Evolutionary conservation across 1,284 basidiomycete species (phyloP).

Genomic region (Apiotrichum mycotoxinovorans): DNA sequence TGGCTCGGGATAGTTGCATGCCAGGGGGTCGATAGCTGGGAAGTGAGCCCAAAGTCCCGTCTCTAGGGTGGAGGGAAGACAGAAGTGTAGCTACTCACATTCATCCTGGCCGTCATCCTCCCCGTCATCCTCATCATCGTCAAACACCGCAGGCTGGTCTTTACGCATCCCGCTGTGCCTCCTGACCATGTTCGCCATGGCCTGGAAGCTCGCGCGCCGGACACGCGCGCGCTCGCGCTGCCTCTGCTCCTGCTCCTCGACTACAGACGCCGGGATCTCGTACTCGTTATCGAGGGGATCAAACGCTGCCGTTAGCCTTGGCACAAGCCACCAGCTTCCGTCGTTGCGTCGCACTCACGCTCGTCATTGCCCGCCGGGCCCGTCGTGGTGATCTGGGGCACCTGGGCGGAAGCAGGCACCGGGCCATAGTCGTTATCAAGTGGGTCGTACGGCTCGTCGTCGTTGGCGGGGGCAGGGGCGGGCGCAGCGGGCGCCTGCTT

Average conservation of each 20-base stretch:
- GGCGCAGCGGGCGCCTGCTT: background rate
- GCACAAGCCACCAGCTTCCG: no score
- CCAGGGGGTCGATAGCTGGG: background rate
- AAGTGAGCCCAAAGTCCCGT: background rate
- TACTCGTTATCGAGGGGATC: background rate
- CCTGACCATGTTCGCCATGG: background rate
- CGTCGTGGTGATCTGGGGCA: background rate
- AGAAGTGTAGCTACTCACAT: background rate
- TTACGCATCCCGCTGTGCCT: no score
- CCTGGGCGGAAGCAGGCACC: background rate
- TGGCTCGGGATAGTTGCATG: background rate
- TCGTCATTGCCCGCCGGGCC: background rate
- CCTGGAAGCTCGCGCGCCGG: background rate
- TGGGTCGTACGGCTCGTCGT: background rate
- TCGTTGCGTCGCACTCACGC: background rate
- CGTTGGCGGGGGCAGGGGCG: background rate
- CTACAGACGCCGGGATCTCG: background rate
- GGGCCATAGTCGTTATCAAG: constrained; percentile 2
- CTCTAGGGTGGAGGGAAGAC: background rate
- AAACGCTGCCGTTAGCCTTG: background rate
- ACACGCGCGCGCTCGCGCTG: background rate
- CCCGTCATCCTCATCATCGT: background rate
- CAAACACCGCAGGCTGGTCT: background rate
- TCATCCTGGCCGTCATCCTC: background rate
- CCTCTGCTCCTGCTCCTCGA: background rate